A percentile compares a stretch with the other conserved stretches of the same genome.
phyloP scores from a whole-genome alignment of 148 eudicot species.

The Persicaria tinctoria region DNA sequence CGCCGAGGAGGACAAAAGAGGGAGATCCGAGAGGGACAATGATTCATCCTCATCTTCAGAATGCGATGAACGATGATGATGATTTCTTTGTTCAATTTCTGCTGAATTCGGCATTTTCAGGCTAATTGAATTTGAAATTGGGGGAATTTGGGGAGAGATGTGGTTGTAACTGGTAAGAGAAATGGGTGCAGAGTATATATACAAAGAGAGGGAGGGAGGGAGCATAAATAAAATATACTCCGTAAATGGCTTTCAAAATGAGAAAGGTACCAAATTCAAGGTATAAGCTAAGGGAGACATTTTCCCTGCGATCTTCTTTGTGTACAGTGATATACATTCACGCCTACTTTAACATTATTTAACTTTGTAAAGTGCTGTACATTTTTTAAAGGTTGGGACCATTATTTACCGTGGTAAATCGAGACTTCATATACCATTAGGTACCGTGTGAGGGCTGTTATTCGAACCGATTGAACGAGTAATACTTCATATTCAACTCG shows the following conservation, averaged over 20 bases:
- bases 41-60: slow-evolving; percentile 33
- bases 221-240: not conserved
- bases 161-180: not conserved
- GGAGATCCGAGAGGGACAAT: slow-evolving; percentile 66
- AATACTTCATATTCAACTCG: too few relatives aligned
- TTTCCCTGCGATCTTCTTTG: not conserved
- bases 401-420: too few relatives aligned
- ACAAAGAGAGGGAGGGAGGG: not conserved
- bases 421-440: too few relatives aligned
- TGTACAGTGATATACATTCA: not conserved
- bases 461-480: too few relatives aligned
- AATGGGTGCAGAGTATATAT: not conserved
- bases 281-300: not conserved
- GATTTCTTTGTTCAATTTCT: not conserved
- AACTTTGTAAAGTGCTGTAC: not conserved
- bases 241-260: slow-evolving; percentile 6
- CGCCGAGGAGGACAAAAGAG: slow-evolving; percentile 16
- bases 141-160: not conserved
- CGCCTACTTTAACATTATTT: slow-evolving; percentile 1
- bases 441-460: too few relatives aligned
- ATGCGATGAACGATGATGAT: not conserved
- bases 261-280: not conserved
- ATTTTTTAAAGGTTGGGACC: not conserved
- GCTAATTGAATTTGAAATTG: not conserved
- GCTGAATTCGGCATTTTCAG: not conserved